These are phyloP conservation scores for Ceratocystiopsis brevicomis DNA, from an alignment of 2,329 filamentous ascomycete genomes.

Conservation along the genomic window DNA sequence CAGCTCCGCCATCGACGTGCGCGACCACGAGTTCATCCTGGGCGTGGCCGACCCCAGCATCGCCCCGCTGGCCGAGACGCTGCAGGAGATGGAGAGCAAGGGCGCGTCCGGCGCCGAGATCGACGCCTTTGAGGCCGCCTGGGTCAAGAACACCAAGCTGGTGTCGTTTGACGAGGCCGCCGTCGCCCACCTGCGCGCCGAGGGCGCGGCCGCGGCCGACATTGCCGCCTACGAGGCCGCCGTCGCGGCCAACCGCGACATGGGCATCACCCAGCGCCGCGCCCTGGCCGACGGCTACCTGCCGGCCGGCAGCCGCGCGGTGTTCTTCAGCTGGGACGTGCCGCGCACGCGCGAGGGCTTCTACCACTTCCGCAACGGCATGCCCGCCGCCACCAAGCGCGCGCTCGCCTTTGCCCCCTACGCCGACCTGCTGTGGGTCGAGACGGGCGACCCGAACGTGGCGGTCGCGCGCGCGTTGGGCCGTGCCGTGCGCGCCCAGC, in stretches of 20 bases:
- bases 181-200: constrained; percentile 48
- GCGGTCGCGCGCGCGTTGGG: constrained; percentile 58
- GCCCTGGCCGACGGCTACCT: constrained; percentile 33
- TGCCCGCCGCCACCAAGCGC: constrained; percentile 77
- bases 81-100: constrained; percentile 72
- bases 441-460: constrained; percentile 80
- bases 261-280: constrained; percentile 63
- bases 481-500: constrained; percentile 47
- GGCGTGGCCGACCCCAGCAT: constrained; percentile 23
- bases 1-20: constrained; percentile 76
- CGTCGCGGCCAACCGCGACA: constrained; percentile 45
- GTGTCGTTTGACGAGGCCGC: constrained; percentile 87
- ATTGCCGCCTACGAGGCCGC: constrained; percentile 49
- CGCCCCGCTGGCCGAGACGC: constrained; percentile 42
- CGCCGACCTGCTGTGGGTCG: constrained; percentile 90
- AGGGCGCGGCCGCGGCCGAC: constrained; percentile 42
- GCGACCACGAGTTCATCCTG: constrained; percentile 89
- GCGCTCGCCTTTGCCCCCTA: constrained; percentile 82
- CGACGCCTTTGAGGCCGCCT: constrained; percentile 66
- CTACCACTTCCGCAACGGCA: constrained; percentile 76
- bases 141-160: constrained; percentile 72
- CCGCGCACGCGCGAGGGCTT: constrained; percentile 85
- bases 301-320: constrained; percentile 9
- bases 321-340: constrained; percentile 79
- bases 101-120: constrained; percentile 67